These are phyloP conservation scores for Gossypium mustelinum DNA, from an alignment of 345 rosid species.

Conservation along the genomic window DNA sequence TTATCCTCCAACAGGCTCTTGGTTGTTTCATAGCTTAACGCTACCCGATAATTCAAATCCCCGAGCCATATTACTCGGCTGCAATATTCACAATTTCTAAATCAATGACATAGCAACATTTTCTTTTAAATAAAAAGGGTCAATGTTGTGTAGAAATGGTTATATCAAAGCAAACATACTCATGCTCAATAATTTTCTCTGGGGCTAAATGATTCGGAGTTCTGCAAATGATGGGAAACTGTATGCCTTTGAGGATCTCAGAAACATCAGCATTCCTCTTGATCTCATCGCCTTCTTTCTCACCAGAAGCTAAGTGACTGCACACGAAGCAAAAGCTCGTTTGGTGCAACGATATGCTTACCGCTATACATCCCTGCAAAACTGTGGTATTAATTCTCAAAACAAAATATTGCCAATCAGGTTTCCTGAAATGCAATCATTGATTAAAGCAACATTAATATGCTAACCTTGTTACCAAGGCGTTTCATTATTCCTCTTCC, in stretches of 20 bases:
- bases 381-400: not conserved
- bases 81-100: conserved; percentile 4
- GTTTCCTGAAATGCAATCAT: too few species aligned
- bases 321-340: conserved; percentile 94
- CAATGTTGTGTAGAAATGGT: not conserved
- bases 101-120: not conserved
- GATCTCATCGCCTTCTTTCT: conserved; percentile 91
- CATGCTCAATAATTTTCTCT: conserved; percentile 71
- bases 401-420: too few species aligned
- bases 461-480: conserved; percentile 82
- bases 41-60: conserved; percentile 79
- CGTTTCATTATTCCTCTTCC: conserved; percentile 96
- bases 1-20: conserved; percentile 56
- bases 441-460: not conserved
- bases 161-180: conserved; percentile 39
- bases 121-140: not conserved
- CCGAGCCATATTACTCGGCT: conserved; percentile 95
- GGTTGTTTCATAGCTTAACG: conserved; percentile 81
- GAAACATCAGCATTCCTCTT: conserved; percentile 81
- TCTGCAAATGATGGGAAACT: conserved; percentile 71
- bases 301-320: conserved; percentile 95
- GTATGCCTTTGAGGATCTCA: conserved; percentile 73
- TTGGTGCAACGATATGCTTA: conserved; percentile 84
- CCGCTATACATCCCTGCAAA: conserved; percentile 82
- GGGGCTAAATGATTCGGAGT: conserved; percentile 48